Percentiles rank a stretch among this genome's conserved stretches.
Conservation (phyloP, 1,284 basidiomycete species). For the Puccinia horiana region DNA sequence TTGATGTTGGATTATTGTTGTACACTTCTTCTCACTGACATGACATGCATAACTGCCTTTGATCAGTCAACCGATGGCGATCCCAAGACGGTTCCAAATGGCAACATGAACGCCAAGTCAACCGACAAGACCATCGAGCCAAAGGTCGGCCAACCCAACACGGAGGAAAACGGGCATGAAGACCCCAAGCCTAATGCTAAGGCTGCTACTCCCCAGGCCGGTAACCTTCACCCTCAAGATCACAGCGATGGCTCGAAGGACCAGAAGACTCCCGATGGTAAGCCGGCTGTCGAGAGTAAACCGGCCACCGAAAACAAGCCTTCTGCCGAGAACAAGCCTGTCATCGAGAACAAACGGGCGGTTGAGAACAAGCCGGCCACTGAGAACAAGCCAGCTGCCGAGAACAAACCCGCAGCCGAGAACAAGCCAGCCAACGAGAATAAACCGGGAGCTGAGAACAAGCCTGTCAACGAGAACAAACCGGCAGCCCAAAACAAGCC, state of each 20-base stretch:
- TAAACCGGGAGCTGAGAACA: background rate
- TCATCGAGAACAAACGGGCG: too few species aligned
- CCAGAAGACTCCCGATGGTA: background rate
- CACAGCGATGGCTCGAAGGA: background rate
- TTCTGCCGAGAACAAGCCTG: background rate
- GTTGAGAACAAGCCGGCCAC: background rate
- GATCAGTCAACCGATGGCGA: background rate
- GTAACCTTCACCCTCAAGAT: background rate
- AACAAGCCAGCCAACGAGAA: background rate
- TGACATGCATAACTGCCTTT: background rate
- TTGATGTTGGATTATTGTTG: too few species aligned
- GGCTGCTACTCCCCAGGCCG: too few species aligned
- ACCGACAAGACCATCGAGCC: background rate
- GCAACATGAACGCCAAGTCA: background rate
- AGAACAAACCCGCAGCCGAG: background rate
- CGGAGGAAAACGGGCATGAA: background rate
- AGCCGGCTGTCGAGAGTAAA: background rate
- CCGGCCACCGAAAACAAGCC: background rate
- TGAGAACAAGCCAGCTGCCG: background rate
- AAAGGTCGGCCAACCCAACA: background rate
- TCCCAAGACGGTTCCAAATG: background rate
- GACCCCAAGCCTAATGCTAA: background rate
- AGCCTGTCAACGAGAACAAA: background rate
- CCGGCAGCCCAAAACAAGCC: background rate
- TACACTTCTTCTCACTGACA: background rate